Base-by-base conservation (phyloP, 768 basidiomycete genomes). In the Mycena leptocephala region DNA sequence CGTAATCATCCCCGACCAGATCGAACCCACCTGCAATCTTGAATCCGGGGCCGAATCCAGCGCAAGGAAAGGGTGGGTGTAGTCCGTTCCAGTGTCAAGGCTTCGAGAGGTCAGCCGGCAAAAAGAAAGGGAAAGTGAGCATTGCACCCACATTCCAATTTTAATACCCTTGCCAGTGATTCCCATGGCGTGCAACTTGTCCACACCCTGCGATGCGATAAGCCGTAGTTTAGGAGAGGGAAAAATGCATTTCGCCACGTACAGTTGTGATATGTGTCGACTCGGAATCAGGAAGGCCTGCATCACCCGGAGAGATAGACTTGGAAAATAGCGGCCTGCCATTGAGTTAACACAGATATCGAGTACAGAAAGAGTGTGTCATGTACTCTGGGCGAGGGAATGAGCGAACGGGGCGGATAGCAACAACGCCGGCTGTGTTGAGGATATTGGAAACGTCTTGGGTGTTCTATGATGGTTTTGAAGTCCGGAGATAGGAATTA, bases 121-220 rank as follows among this genome's bases (percentile, higher is more conserved):
- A 1, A 10, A 10, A 46, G 43, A 6, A 7, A 46, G 43, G 2
- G 2, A 26, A 35, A 74, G 32, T 46, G 46, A 71, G 83, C 83
- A 28, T 81, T 43, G 32, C 39, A 63, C 90, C 81, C 72, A 91
- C 91, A 94, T 91, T 75, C 89, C 94, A 68, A 95, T 88, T 79
- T 93, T 93, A 81, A 94, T 86, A 2, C 93, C 93, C 48, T 88
- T 88, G 14, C 95, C 94, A 32, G 87, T 86, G 79, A 92, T 88
- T 0, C 93, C 93, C 75, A 88, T 80, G 8, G 92, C 91, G 80
- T 95, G 93, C n/a, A 93, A 86, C 74, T 89, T 90, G 78, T 94
- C 91, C 1, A 94, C 93, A 24, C 92, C 91, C 90, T 92, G 68
- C 30, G 39, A 35, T 46, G 33, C 59, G 37, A 32, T 39, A 61